Conservation (phyloP, 768 basidiomycete genomes). For the Sporobolomyces phaffii region DNA sequence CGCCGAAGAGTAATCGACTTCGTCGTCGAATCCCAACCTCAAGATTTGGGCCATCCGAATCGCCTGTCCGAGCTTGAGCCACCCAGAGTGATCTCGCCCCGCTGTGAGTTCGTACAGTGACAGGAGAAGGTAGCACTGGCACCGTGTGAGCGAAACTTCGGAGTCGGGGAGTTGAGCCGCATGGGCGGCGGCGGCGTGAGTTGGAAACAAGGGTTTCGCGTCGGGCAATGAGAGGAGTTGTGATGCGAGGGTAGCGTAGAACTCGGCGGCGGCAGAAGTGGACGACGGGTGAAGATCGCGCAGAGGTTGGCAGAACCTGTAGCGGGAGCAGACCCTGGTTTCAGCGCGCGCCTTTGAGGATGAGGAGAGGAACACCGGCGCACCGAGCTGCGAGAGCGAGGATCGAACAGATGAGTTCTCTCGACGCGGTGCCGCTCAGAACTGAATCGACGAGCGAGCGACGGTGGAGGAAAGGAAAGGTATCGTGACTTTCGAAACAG, state of each 20-base stretch:
- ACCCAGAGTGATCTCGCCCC: conserved; percentile 33
- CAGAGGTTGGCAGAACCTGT: conserved; percentile 25
- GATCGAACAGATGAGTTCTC: conserved; percentile 32
- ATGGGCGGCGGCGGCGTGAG: conserved; percentile 1
- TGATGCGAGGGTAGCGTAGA: conserved; percentile 31
- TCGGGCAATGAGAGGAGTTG: conserved; percentile 29
- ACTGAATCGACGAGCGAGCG: conserved; percentile 14
- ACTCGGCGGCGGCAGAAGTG: conserved; percentile 21
- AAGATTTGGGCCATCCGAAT: conserved; percentile 38
- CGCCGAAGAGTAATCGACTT: conserved; percentile 14
- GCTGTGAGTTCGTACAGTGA: conserved; percentile 37
- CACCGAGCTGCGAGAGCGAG: conserved; percentile 32
- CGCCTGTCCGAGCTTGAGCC: conserved; percentile 33
- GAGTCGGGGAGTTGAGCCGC: conserved; percentile 11
- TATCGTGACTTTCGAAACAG: conserved; percentile 24
- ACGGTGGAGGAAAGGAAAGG: conserved; percentile 32
- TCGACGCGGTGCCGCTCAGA: conserved; percentile 11
- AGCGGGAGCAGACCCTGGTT: not conserved
- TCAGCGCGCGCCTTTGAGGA: not conserved
- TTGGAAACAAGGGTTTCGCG: not conserved
- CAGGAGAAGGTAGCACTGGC: conserved; percentile 36
- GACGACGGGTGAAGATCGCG: conserved; percentile 22
- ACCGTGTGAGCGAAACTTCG: conserved; percentile 26
- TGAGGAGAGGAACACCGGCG: too few species aligned
- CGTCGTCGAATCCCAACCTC: conserved; percentile 36